A percentile compares a stretch with the other conserved stretches of the same genome.
Evolutionary conservation across 176 grass and related monocot genomes (phyloP).

Genomic region (Avena sativa): DNA sequence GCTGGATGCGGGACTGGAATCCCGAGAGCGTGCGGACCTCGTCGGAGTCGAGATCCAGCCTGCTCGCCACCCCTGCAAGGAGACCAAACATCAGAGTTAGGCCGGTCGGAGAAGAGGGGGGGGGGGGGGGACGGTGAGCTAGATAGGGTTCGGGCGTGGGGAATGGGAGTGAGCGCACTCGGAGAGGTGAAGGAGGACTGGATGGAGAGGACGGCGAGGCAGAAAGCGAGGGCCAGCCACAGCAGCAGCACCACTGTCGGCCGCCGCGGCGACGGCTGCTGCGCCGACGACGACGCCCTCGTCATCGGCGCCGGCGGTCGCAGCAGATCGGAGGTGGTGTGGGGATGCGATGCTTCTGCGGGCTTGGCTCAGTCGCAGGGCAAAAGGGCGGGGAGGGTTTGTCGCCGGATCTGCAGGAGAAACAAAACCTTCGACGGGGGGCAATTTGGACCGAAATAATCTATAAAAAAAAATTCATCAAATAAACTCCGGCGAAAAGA

Average conservation of each 20-base stretch:
- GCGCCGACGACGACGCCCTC: conserved; percentile 45
- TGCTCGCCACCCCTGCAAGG: conserved; percentile 38
- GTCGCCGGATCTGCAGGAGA: neutral
- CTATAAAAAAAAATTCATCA: no score
- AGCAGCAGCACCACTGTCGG: conserved; percentile 80
- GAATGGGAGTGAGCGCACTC: conserved; percentile 6
- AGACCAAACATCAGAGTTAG: neutral
- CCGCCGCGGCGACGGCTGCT: conserved; percentile 51
- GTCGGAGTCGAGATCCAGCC: conserved; percentile 56
- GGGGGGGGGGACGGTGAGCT: neutral
- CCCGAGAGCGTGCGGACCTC: conserved; percentile 64
- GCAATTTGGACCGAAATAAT: no score
- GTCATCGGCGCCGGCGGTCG: conserved; percentile 43
- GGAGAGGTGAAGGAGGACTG: conserved; percentile 76
- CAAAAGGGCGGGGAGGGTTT: conserved; percentile 5
- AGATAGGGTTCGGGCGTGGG: conserved; percentile 14
- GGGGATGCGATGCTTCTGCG: neutral
- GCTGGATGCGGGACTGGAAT: conserved; percentile 82
- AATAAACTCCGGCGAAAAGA: no score
- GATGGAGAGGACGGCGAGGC: conserved; percentile 76
- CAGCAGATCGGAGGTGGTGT: conserved; percentile 11
- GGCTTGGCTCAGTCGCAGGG: neutral
- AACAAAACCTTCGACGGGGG: neutral
- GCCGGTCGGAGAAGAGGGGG: neutral
- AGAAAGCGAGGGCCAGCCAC: conserved; percentile 71